These are phyloP conservation scores for Neurospora cerealis DNA, from an alignment of 495 filamentous ascomycete species.

Conservation along the genomic window DNA sequence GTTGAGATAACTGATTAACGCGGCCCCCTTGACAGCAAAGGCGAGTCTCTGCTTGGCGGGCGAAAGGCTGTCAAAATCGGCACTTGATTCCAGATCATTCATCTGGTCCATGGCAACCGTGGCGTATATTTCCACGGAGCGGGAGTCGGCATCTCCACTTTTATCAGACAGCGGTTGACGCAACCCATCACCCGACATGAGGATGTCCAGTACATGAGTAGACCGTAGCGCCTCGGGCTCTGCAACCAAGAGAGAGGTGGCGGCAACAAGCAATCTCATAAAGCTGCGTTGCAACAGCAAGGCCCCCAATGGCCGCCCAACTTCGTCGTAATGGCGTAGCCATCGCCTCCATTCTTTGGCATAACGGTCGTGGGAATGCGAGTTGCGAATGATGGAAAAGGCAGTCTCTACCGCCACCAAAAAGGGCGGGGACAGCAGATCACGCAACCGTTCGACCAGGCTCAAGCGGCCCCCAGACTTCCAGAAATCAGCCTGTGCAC, in stretches of 20 bases:
- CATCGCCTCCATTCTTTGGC: constrained; percentile 72
- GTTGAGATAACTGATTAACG: constrained; percentile 75
- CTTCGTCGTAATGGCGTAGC: constrained; percentile 67
- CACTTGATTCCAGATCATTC: constrained; percentile 73
- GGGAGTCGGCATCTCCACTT: constrained; percentile 37
- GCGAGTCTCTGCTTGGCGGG: constrained; percentile 82
- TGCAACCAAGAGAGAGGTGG: constrained; percentile 59
- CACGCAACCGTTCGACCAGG: constrained; percentile 56
- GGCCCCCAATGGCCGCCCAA: constrained; percentile 75
- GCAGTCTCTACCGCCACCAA: constrained; percentile 75
- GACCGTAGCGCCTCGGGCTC: constrained; percentile 48
- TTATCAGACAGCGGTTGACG: constrained; percentile 27
- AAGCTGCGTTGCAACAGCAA: constrained; percentile 83
- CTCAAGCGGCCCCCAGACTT: constrained; percentile 55
- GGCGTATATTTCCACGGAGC: constrained; percentile 58
- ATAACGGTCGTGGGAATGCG: constrained; percentile 39
- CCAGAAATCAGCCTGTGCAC: constrained; percentile 72
- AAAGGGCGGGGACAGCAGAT: constrained; percentile 72
- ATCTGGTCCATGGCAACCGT: constrained; percentile 73
- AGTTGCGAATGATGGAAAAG: constrained; percentile 71
- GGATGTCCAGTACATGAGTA: constrained; percentile 63
- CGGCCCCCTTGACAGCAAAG: constrained; percentile 72
- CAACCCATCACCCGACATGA: constrained; percentile 44
- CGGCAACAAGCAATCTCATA: constrained; percentile 72
- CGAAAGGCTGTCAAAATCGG: constrained; percentile 80